Percentiles rank a stretch among this genome's conserved stretches.
Conservation (phyloP, 345 rosid species). For the Dipteronia sinensis region DNA sequence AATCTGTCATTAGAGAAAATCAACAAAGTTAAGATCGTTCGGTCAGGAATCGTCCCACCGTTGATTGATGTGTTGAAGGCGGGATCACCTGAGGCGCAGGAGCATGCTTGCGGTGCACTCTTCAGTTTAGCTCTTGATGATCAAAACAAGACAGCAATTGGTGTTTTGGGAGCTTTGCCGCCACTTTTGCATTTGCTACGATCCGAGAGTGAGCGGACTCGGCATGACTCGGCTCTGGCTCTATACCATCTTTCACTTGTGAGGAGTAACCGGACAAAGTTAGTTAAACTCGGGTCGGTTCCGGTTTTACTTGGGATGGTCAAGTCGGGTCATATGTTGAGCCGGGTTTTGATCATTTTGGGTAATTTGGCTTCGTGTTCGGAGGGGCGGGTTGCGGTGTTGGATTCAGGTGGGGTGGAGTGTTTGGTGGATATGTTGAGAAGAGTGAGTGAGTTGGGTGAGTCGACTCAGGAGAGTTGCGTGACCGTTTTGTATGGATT, state of each 20-base stretch:
- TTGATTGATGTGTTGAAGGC: slow-evolving; percentile 68
- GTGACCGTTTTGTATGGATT: slow-evolving; percentile 59
- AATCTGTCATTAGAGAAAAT: slow-evolving; percentile 68
- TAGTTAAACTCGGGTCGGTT: slow-evolving; percentile 68
- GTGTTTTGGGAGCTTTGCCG: slow-evolving; percentile 79
- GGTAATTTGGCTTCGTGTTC: slow-evolving; percentile 56
- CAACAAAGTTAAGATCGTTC: slow-evolving; percentile 78
- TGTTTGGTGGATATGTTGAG: slow-evolving; percentile 56
- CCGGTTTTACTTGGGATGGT: slow-evolving; percentile 54
- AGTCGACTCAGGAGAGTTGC: slow-evolving; percentile 60
- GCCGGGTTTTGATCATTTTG: slow-evolving; percentile 54
- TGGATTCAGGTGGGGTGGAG: slow-evolving; percentile 83
- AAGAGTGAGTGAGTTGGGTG: slow-evolving; percentile 35
- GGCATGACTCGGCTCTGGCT: slow-evolving; percentile 79
- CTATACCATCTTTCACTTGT: slow-evolving; percentile 78
- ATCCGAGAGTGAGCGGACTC: slow-evolving; percentile 60
- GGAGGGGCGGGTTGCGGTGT: slow-evolving; percentile 59
- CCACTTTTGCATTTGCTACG: slow-evolving; percentile 69
- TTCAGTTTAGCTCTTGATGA: slow-evolving; percentile 85
- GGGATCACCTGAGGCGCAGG: slow-evolving; percentile 73
- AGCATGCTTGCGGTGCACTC: slow-evolving; percentile 76
- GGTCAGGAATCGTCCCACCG: slow-evolving; percentile 79
- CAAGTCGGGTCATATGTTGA: slow-evolving; percentile 51
- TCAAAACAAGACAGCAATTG: slow-evolving; percentile 79
- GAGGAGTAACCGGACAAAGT: slow-evolving; percentile 62